These are phyloP conservation scores for Microsporum audouinii DNA, from an alignment of 2,329 filamentous ascomycete genomes.

Conservation along the genomic window DNA sequence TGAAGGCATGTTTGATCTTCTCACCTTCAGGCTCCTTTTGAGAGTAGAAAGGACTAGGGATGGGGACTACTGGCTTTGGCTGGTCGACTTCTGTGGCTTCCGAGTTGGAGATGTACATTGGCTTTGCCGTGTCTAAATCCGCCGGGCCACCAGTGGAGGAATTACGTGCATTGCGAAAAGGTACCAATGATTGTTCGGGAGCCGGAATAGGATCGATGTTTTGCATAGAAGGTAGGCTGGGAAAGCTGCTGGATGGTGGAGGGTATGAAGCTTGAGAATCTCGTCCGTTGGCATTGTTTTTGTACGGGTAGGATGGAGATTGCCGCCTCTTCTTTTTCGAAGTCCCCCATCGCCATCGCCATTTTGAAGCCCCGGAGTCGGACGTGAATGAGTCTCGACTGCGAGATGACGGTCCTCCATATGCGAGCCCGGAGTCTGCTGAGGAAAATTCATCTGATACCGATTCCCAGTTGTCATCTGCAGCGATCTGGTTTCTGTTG, in stretches of 20 bases:
- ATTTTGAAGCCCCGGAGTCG: slow-evolving; percentile 46
- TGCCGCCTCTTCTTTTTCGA: slow-evolving; percentile 25
- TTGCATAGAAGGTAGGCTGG: slow-evolving; percentile 36
- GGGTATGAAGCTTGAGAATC: slow-evolving; percentile 9
- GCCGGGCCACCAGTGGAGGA: background rate
- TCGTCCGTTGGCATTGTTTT: slow-evolving; percentile 46
- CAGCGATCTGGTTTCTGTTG: background rate
- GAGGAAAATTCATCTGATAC: slow-evolving; percentile 18
- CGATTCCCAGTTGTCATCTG: slow-evolving; percentile 49
- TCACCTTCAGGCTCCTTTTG: slow-evolving; percentile 24
- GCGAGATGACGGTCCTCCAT: slow-evolving; percentile 40
- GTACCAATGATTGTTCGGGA: slow-evolving; percentile 52
- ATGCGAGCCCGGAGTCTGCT: slow-evolving; percentile 48
- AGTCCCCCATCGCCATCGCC: slow-evolving; percentile 51
- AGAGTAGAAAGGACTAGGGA: slow-evolving; percentile 56
- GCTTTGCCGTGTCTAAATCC: background rate
- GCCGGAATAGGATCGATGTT: slow-evolving; percentile 57
- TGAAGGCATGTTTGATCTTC: background rate
- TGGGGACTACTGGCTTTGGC: slow-evolving; percentile 65
- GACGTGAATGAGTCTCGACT: slow-evolving; percentile 45
- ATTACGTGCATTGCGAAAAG: slow-evolving; percentile 28
- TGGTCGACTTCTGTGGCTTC: slow-evolving; percentile 65
- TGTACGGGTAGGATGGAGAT: slow-evolving; percentile 40
- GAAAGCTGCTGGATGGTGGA: slow-evolving; percentile 3
- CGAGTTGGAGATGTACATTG: slow-evolving; percentile 32